Evolutionary conservation across 768 basidiomycete species (phyloP), one percentile per base, ranked within the genome.

Genomic region (Termitomyces sp.): DNA sequence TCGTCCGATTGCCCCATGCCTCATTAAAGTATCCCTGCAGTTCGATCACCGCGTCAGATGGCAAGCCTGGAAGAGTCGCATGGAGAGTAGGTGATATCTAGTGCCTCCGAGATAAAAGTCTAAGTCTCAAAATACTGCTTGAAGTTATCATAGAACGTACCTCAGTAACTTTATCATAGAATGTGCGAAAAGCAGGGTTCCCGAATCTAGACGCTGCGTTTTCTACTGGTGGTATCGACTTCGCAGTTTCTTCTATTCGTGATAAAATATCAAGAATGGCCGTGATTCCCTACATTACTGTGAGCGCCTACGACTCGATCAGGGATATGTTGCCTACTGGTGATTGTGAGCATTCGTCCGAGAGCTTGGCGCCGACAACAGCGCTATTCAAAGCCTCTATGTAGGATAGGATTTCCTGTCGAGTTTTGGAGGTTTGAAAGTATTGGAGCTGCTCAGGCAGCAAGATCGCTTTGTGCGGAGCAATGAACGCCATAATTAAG

Each of bases 181-280:
- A 97, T 0, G 85, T 85, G 67, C 90, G 80, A 74, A 99, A 99
- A 0, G 97, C 97, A 4, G 97, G 97, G 74, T 99, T 99, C 2
- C 97, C 96, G 69, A 99, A 99, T 35, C 96, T 81, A 44, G 96
- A 98, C 4, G 88, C 88, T 54, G 88, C 81, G 71, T 97, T 98
- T 65, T 95, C 90, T 18, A 96, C 87, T 0, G 96, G 88, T 1
- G 96, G 97, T 0, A 86, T 94, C 4, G 78, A 81, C 18, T 79
- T 78, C 9, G 86, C 92, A 13, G 90, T 76, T 18, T 76, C 70
- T 68, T 92, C 87, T 2, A 98, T 84, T 13, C 74, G 71, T 35
- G 89, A 83, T 2, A 98, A 79, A 1, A 95, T 72, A 0, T 69
- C 68, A 11, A 97, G 71, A 12, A 96, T 76, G 13, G 85, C 80